phyloP scores from a whole-genome alignment of 495 filamentous ascomycete genomes.

The Beverwykella pulmonaria region DNA sequence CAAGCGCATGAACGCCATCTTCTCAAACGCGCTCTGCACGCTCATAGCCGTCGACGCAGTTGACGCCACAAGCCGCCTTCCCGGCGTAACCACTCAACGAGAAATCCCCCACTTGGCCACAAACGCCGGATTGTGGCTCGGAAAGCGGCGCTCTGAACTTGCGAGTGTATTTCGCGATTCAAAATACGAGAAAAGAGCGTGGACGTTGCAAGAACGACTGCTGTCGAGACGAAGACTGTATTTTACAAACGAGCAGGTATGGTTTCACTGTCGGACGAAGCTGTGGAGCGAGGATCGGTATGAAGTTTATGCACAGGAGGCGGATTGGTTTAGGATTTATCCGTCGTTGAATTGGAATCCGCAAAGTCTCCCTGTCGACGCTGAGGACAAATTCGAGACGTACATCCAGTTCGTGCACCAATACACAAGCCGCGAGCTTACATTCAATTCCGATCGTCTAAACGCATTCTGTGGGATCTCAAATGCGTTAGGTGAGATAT shows the following conservation, averaged over 20 bases:
- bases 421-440: not conserved
- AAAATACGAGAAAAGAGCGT: conserved; percentile 10
- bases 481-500: not conserved
- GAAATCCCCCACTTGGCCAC: not conserved
- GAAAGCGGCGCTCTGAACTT: not conserved
- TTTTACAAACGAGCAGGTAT: conserved; percentile 9
- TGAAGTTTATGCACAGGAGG: not conserved
- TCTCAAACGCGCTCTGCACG: conserved; percentile 6
- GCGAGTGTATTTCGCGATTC: not conserved
- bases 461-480: not conserved
- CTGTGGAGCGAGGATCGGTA: conserved; percentile 1
- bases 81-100: not conserved
- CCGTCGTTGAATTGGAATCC: not conserved
- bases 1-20: conserved; percentile 19
- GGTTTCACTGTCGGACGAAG: conserved; percentile 13
- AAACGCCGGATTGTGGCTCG: not conserved
- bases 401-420: not conserved
- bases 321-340: not conserved
- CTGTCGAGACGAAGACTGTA: conserved; percentile 24
- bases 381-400: too few relatives aligned
- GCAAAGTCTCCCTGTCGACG: not conserved
- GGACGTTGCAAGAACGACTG: conserved; percentile 31
- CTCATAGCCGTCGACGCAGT: not conserved
- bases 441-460: not conserved
- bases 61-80: not conserved